Evolutionary conservation across 2,329 filamentous ascomycete genomes (phyloP).

Genomic region (Exutisphaerella laricina): DNA sequence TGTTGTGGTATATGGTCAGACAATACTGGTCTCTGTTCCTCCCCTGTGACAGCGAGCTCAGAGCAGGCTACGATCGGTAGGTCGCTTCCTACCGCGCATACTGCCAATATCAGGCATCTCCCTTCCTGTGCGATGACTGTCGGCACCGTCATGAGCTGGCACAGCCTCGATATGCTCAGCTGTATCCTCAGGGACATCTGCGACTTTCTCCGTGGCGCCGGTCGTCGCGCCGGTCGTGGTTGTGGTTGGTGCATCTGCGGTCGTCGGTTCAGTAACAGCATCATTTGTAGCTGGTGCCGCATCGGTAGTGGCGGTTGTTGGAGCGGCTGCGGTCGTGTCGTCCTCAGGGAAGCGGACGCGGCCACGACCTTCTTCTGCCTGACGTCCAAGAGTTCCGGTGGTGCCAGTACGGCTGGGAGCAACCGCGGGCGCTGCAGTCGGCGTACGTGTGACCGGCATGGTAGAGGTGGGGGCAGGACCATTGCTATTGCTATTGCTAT

Average conservation of each 20-base stretch:
- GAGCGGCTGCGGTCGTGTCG: neutral
- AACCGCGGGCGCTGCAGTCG: no score
- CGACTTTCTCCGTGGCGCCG: constrained; percentile 8
- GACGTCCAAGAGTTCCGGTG: constrained; percentile 23
- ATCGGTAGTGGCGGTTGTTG: neutral
- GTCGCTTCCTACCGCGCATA: constrained; percentile 15
- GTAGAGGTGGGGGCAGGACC: no score
- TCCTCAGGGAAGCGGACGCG: constrained; percentile 19
- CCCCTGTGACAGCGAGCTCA: neutral
- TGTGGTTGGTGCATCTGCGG: neutral
- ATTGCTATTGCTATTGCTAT: no score
- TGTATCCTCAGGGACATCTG: constrained; percentile 2
- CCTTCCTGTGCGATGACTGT: constrained; percentile 14
- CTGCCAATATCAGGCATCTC: constrained; percentile 19
- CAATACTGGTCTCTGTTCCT: no score
- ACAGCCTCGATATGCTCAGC: constrained; percentile 16
- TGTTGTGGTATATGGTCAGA: no score
- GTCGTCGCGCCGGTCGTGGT: neutral
- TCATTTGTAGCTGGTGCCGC: constrained; percentile 1
- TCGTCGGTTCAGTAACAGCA: neutral
- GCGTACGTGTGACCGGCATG: no score
- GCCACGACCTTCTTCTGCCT: constrained; percentile 26
- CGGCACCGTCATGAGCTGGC: constrained; percentile 19
- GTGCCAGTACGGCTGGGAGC: constrained; percentile 6
- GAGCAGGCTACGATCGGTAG: neutral